These are phyloP conservation scores for Colletotrichum chlorophyti DNA, from an alignment of 2,329 filamentous ascomycete genomes.

Conservation along the genomic window DNA sequence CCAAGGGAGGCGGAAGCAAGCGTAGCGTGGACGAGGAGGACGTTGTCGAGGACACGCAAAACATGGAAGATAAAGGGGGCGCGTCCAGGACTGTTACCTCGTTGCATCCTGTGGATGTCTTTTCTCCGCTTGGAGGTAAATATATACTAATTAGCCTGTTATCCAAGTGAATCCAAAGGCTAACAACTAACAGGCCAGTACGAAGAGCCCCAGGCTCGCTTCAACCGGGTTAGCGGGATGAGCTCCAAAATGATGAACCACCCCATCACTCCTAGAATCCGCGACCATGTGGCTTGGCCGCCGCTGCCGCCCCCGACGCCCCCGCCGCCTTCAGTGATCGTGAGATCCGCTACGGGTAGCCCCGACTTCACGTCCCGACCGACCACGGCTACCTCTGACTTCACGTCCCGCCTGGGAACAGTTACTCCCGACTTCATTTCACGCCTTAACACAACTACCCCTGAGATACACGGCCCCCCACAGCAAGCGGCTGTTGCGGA, in stretches of 20 bases:
- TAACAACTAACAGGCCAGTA: constrained; percentile 22
- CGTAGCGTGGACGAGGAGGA: constrained; percentile 30
- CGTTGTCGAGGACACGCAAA: too few species aligned
- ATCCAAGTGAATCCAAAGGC: background rate
- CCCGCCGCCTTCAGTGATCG: background rate
- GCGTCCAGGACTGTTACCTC: constrained; percentile 36
- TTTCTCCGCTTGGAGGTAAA: constrained; percentile 54
- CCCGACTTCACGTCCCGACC: constrained; percentile 1
- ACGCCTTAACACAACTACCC: constrained; percentile 16
- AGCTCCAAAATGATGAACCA: constrained; percentile 27
- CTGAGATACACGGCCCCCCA: constrained; percentile 28
- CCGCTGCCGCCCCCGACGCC: background rate
- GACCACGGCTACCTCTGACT: constrained; percentile 20
- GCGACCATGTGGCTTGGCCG: background rate
- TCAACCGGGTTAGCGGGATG: constrained; percentile 16
- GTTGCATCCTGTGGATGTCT: constrained; percentile 42
- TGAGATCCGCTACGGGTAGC: constrained; percentile 2
- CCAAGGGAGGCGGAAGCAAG: constrained; percentile 28
- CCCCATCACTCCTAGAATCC: constrained; percentile 16
- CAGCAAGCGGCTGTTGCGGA: constrained; percentile 27
- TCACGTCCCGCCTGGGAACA: background rate
- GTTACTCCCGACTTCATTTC: background rate
- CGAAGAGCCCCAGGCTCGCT: constrained; percentile 26
- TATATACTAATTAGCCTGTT: background rate
- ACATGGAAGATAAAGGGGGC: constrained; percentile 37